Base-by-base conservation (phyloP, 1,284 basidiomycete genomes). In the Cutaneotrichosporon dermatis region DNA sequence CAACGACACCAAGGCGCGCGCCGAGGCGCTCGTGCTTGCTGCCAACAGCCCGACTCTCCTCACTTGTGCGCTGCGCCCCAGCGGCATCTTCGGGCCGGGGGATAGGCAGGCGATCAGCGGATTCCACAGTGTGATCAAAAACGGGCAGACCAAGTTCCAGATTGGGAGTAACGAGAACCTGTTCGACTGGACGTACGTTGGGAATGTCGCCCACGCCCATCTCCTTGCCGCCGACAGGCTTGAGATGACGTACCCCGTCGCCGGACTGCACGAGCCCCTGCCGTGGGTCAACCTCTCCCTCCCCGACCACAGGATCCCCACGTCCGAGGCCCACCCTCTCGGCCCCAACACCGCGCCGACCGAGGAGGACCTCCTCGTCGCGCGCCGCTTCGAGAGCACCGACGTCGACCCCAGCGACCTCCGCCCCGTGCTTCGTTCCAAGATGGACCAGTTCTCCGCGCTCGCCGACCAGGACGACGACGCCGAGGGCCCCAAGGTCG, bases 101-200 rank as follows among this genome's bases (percentile, higher is more conserved):
- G 96, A 99, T 74, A 84, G 92, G 39, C 93, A 97, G 77, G 84
- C 87, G 61, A 86, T 96, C 76, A 81, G 83, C 3, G 91, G 90
- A 13, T 82, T 96, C 50, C 87, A 88, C 77, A 81, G 88, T 62
- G 92, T 89, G 6, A 88, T 93, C 74, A 83, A 89, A 69, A 84
- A 85, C 57, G 85, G 86, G 25, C 90, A 95, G 77, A 92, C 92
- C 2, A 86, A 90, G 66, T 90, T 92, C 82, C 95, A 98, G 79
- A 87, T 99, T 62, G 96, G 96, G 50, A 82, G 88, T 78, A 98
- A 98, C 80, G 85, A 83, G 62, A 99, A 99, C 76, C 80, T 98
- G 9, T 95, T 93, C 70, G 96, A 99, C 79, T 97, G 91, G 87
- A 98, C 95, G 1, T 98, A 97, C 71, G 92, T 99, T 64, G 91